Conservation (phyloP, 1,284 basidiomycete species). For the Ustilago tritici region DNA sequence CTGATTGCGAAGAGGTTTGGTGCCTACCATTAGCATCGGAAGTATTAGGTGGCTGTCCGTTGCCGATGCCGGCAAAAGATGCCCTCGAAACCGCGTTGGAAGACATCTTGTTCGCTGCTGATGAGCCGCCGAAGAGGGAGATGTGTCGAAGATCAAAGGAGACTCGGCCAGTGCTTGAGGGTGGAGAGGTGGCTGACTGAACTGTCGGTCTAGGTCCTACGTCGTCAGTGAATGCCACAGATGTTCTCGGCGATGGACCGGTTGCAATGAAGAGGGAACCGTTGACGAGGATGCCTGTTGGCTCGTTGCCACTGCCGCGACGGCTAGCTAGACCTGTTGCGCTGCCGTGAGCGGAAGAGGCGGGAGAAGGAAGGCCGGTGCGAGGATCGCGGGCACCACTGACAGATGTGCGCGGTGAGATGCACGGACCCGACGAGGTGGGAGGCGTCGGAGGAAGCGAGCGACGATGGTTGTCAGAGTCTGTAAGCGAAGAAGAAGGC, state of each 20-base stretch:
- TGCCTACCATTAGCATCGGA: constrained; percentile 8
- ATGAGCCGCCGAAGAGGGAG: constrained; percentile 14
- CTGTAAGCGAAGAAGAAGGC: background rate
- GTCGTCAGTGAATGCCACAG: constrained; percentile 2
- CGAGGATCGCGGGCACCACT: constrained; percentile 15
- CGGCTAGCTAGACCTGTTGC: constrained; percentile 19
- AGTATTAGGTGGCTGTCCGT: constrained; percentile 16
- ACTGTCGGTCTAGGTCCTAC: background rate
- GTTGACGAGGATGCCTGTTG: background rate
- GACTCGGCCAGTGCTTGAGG: constrained; percentile 15
- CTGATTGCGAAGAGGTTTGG: constrained; percentile 16
- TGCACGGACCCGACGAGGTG: constrained; percentile 25
- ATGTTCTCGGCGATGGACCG: constrained; percentile 11
- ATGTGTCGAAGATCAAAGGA: constrained; percentile 36
- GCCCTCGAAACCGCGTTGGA: constrained; percentile 7
- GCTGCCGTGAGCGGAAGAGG: constrained; percentile 23
- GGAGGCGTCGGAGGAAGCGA: constrained; percentile 27
- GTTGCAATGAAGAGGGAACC: background rate
- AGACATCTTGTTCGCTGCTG: constrained; percentile 27
- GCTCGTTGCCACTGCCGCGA: constrained; percentile 31
- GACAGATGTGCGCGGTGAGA: constrained; percentile 19
- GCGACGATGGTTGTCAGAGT: background rate
- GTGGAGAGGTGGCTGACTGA: constrained; percentile 3
- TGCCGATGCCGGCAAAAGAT: constrained; percentile 23
- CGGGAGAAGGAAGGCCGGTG: constrained; percentile 17